A percentile compares a stretch with the other conserved stretches of the same genome.
Evolutionary conservation across 345 rosid genomes (phyloP).

Genomic region (Erysimum cheiranthoides): DNA sequence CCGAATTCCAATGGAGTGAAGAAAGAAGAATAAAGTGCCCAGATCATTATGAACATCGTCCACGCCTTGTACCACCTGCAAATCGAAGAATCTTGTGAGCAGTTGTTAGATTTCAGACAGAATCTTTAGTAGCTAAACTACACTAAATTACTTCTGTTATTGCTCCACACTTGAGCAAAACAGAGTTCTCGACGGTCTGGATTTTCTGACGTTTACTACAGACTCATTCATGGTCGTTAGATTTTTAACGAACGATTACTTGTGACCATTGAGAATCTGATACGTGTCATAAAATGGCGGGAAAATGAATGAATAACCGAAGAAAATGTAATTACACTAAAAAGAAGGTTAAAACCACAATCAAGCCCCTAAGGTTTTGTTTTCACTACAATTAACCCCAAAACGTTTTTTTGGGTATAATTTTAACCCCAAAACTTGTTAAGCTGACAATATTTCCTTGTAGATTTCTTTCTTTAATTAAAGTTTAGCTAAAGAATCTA

Average conservation of each 20-base stretch:
- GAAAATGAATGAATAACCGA: slow-evolving; percentile 33
- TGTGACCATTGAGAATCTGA: slow-evolving; percentile 13
- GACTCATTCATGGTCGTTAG: slow-evolving; percentile 2
- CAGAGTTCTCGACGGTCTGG: not conserved
- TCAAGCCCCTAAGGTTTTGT: not conserved
- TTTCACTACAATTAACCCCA: slow-evolving; percentile 10
- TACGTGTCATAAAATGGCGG: slow-evolving; percentile 43
- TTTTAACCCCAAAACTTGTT: slow-evolving; percentile 21
- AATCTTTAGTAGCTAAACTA: not conserved
- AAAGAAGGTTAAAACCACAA: not conserved
- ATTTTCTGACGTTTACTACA: not conserved
- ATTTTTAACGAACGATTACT: slow-evolving; percentile 16
- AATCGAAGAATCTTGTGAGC: not conserved
- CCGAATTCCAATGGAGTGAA: slow-evolving; percentile 91
- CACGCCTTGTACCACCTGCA: slow-evolving; percentile 72
- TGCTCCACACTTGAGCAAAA: not conserved
- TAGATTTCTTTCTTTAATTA: not conserved
- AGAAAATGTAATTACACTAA: slow-evolving; percentile 7
- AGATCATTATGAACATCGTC: slow-evolving; percentile 75
- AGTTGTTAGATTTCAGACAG: not conserved
- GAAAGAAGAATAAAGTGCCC: slow-evolving; percentile 91
- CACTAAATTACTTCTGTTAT: not conserved
- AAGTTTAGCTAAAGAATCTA: not conserved
- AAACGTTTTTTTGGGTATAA: too few species aligned
- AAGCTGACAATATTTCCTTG: not conserved